phyloP scores from a whole-genome alignment of 2,329 filamentous ascomycete species.

The Arthroderma uncinatum region DNA sequence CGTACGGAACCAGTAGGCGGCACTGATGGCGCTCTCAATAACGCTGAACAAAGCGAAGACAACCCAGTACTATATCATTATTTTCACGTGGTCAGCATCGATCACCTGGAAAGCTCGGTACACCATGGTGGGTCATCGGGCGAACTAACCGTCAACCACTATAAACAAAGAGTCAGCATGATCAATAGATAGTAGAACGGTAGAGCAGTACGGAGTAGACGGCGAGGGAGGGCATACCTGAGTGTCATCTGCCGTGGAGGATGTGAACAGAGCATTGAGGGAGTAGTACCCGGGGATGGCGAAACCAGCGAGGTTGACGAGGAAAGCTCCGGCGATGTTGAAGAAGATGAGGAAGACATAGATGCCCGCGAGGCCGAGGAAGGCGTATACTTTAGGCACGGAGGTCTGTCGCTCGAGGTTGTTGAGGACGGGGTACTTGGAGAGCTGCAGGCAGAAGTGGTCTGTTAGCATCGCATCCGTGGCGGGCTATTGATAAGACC shows the following conservation, averaged over 20 bases:
- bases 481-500: not conserved
- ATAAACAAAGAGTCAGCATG: conserved; percentile 20
- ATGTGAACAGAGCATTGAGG: conserved; percentile 51
- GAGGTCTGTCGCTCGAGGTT: conserved; percentile 58
- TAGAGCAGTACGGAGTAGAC: not conserved
- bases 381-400: conserved; percentile 56
- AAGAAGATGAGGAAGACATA: conserved; percentile 64
- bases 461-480: not conserved
- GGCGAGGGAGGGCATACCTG: conserved; percentile 49
- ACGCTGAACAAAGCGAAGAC: conserved; percentile 55
- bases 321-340: conserved; percentile 58
- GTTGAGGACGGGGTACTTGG: conserved; percentile 56
- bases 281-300: conserved; percentile 57
- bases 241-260: conserved; percentile 51
- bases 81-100: conserved; percentile 14
- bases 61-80: conserved; percentile 52
- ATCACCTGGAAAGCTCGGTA: conserved; percentile 14
- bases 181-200: not conserved
- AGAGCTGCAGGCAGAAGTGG: conserved; percentile 39
- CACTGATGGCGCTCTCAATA: conserved; percentile 54
- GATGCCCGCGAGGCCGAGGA: conserved; percentile 52
- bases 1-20: conserved; percentile 58
- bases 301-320: conserved; percentile 57
- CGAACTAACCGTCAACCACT: conserved; percentile 50
- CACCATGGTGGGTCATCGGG: conserved; percentile 12